phyloP scores from a whole-genome alignment of 768 basidiomycete species.

The Amanita thiersii region DNA sequence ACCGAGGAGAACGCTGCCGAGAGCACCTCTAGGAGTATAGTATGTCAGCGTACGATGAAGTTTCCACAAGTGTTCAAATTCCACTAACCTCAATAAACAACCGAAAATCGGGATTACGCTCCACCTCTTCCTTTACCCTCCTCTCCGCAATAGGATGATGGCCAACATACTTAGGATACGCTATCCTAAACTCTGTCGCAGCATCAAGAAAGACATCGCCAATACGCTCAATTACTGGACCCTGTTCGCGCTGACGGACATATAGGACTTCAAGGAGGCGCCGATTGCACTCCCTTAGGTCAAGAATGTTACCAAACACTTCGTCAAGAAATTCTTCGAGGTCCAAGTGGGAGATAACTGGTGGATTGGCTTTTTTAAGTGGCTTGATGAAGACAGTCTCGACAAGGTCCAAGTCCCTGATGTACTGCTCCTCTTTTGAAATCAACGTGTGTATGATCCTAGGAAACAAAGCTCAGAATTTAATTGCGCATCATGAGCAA shows the following conservation, averaged over 20 bases:
- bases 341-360: conserved; percentile 36
- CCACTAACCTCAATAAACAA: conserved; percentile 75
- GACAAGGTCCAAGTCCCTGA: conserved; percentile 79
- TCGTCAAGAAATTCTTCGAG: conserved; percentile 84
- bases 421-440: conserved; percentile 81
- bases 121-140: conserved; percentile 79
- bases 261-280: conserved; percentile 80
- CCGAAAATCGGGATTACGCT: conserved; percentile 72
- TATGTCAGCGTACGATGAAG: background rate
- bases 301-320: conserved; percentile 83
- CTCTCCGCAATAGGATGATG: conserved; percentile 83
- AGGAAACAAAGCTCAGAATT: conserved; percentile 1
- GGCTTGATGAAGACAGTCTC: conserved; percentile 57
- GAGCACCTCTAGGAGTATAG: conserved; percentile 30
- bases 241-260: conserved; percentile 81
- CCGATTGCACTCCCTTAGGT: conserved; percentile 78
- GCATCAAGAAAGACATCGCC: conserved; percentile 87
- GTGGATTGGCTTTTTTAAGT: conserved; percentile 35
- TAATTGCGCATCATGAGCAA: background rate
- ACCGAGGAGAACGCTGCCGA: conserved; percentile 26
- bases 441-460: conserved; percentile 86
- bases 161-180: conserved; percentile 82
- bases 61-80: background rate
- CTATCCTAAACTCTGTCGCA: conserved; percentile 79
- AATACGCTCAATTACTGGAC: conserved; percentile 72